phyloP scores from a whole-genome alignment of 805 yeast species.

The Zygosaccharomyces kombuchaensis region DNA sequence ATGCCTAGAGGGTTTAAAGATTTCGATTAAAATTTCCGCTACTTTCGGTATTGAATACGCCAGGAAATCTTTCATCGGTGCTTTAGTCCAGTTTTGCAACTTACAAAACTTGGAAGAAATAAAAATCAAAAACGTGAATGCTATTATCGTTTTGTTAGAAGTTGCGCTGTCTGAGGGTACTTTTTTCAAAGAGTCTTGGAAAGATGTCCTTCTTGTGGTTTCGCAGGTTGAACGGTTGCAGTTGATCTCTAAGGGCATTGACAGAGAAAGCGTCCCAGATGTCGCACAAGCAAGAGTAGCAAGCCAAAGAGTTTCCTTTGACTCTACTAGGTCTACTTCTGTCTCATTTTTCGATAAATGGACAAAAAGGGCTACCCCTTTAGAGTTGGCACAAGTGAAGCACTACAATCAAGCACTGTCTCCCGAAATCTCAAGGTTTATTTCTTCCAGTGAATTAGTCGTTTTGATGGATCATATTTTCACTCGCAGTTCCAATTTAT shows the following conservation, averaged over 20 bases:
- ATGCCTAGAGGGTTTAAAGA: conserved; percentile 80
- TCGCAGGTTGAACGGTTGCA: conserved; percentile 92
- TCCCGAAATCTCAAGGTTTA: conserved; percentile 50
- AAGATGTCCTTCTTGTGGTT: conserved; percentile 69
- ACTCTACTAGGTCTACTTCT: conserved; percentile 43
- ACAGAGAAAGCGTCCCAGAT: conserved; percentile 81
- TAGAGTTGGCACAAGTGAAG: conserved; percentile 65
- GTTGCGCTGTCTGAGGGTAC: conserved; percentile 81
- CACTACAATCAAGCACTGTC: conserved; percentile 67
- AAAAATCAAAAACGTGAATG: conserved; percentile 73
- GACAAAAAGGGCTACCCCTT: conserved; percentile 50
- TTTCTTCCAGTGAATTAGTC: conserved; percentile 63
- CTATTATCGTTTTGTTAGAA: conserved; percentile 67
- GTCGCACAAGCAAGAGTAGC: conserved; percentile 70
- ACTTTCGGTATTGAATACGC: conserved; percentile 81
- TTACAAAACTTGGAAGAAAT: conserved; percentile 75
- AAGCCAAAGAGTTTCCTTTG: conserved; percentile 47
- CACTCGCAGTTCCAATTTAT: conserved; percentile 70
- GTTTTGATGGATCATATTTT: conserved; percentile 85
- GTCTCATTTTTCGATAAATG: conserved; percentile 55
- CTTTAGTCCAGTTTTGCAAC: conserved; percentile 81
- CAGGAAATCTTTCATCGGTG: conserved; percentile 82
- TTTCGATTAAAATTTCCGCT: conserved; percentile 79
- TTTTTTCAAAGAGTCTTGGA: conserved; percentile 72
- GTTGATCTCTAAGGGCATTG: conserved; percentile 80